phyloP scores from a whole-genome alignment of 306 rosid genomes.

The Corylus americana region DNA sequence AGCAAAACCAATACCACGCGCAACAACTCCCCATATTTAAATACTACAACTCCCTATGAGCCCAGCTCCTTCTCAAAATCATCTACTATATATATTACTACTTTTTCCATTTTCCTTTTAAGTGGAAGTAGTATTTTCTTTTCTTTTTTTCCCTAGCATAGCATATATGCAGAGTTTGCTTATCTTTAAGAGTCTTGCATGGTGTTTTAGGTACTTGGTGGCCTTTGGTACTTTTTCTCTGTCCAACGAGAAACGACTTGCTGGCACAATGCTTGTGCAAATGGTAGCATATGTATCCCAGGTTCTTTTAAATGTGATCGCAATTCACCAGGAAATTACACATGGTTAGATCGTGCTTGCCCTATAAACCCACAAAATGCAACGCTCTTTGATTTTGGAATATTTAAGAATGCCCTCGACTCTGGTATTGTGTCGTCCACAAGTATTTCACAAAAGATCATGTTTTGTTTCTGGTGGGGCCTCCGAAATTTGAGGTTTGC shows the following conservation, averaged over 20 bases:
- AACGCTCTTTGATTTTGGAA: slow-evolving; percentile 36
- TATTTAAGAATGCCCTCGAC: slow-evolving; percentile 29
- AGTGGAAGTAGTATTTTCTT: no score
- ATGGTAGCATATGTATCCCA: slow-evolving; percentile 21
- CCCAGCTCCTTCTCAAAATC: no score
- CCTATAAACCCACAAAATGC: slow-evolving; percentile 8
- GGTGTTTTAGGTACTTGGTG: slow-evolving; percentile 72
- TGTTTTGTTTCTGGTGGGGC: slow-evolving; percentile 48
- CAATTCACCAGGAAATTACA: neutral
- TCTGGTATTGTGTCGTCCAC: slow-evolving; percentile 20
- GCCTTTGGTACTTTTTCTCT: slow-evolving; percentile 82
- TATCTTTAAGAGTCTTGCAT: slow-evolving; percentile 18
- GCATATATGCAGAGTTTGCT: slow-evolving; percentile 9
- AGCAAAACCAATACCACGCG: no score
- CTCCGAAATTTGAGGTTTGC: slow-evolving; percentile 58
- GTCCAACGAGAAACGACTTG: slow-evolving; percentile 82
- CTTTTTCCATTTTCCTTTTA: no score
- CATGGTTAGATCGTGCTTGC: slow-evolving; percentile 39
- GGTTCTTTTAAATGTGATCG: slow-evolving; percentile 50
- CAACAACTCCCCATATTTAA: no score
- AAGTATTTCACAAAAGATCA: slow-evolving; percentile 24
- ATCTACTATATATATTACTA: no score
- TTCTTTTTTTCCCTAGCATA: slow-evolving; percentile 38
- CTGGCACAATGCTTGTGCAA: slow-evolving; percentile 64
- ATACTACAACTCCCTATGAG: no score